Evolutionary conservation across 768 basidiomycete genomes (phyloP).

Genomic region (Hydnum rufescens): DNA sequence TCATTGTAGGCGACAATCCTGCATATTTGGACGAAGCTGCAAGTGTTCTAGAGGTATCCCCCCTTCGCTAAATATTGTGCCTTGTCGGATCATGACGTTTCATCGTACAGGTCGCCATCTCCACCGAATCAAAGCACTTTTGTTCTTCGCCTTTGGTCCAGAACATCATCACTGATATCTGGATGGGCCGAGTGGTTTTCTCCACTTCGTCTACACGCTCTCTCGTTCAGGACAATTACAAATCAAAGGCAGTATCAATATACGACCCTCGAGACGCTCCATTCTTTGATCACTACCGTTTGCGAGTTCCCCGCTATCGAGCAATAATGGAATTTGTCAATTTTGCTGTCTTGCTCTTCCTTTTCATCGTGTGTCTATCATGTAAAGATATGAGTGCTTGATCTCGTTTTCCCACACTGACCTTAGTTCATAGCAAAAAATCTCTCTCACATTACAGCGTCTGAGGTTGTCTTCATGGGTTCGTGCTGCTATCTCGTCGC

Average conservation of each 20-base stretch:
- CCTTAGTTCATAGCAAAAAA: constrained; percentile 31
- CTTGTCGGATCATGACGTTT: neutral
- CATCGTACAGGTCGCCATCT: constrained; percentile 56
- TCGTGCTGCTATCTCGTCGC: neutral
- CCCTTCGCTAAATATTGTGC: neutral
- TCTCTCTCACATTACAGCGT: constrained; percentile 28
- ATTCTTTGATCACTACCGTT: constrained; percentile 74
- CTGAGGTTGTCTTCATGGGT: constrained; percentile 50
- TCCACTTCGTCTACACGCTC: constrained; percentile 32
- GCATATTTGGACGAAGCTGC: constrained; percentile 48
- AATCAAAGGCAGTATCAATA: constrained; percentile 48
- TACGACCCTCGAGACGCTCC: constrained; percentile 49
- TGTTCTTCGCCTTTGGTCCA: constrained; percentile 69
- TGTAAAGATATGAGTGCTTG: constrained; percentile 37
- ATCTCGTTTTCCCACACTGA: neutral
- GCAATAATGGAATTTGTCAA: constrained; percentile 62
- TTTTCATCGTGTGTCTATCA: constrained; percentile 55
- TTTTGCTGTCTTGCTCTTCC: constrained; percentile 43
- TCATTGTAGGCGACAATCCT: constrained; percentile 26
- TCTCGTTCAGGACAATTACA: constrained; percentile 81
- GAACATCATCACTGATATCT: constrained; percentile 71
- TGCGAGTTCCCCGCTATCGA: constrained; percentile 68
- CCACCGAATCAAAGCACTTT: constrained; percentile 68
- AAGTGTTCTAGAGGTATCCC: constrained; percentile 66
- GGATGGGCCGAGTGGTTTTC: constrained; percentile 32